Evolutionary conservation across 2,329 filamentous ascomycete species (phyloP), one percentile per base, ranked within the genome.

Genomic region (Boeremia lycopersici): DNA sequence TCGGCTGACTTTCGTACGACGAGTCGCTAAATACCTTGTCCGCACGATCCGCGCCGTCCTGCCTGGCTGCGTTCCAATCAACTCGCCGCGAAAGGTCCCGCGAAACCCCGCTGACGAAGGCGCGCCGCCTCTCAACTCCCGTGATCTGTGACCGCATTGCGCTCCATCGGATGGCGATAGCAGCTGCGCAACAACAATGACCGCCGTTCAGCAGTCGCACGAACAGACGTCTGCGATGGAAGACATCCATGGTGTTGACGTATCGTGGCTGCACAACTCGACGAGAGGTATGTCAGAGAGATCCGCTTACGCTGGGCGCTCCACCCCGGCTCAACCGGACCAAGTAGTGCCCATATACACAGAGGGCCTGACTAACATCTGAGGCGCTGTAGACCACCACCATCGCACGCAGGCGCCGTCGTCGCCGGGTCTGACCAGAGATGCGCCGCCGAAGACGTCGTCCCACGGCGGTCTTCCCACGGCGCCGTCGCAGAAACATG

Each of bases 181-280:
- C 36, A 39, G 44, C 46, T 45, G 51, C 57, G 57, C 61, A 62
- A 43, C 56, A 56, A 52, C 57, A 51, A 62, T 64, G 63, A 69
- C 69, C 56, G 61, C 55, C 43, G 50, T 65, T 12, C 59, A 64
- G 52, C 47, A 57, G 49, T 50, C 63, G 42, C 56, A 53, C 42
- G 64, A 67, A 31, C 53, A 52, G 38, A 52, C 60, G 46, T 59
- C 64, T 44, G 59, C 57, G 53, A 93, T 93, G 90, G 90, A 93
- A 77, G 87, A 89, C 66, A 85, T 90, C 62, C 87, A 91, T 74
- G 88, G 88, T 63, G 85, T 96, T 70, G 91, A 96, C 77, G 91
- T 96, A 71, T 92, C 89, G 76, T 96, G 91, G 91, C 89, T 96
- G 81, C 89, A 95, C 77, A 89, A 90, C 72, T 86, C 88, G 65